Conservation (phyloP, 306 rosid genomes). For the Cucumis melo region DNA sequence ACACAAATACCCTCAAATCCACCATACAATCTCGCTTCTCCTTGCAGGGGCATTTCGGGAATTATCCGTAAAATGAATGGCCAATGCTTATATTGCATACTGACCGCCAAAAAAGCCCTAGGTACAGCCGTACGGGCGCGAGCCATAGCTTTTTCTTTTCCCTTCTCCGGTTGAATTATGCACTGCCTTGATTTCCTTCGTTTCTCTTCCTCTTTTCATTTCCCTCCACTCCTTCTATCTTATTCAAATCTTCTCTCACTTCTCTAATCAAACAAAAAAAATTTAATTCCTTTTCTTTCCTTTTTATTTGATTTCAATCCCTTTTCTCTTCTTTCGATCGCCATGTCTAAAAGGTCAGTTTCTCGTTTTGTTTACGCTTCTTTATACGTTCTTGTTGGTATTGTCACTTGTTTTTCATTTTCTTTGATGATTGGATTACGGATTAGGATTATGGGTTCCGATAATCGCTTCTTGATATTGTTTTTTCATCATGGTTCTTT, state of each 20-base stretch:
- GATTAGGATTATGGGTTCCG: background rate
- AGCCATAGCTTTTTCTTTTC: background rate
- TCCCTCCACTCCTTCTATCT: background rate
- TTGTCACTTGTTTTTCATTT: background rate
- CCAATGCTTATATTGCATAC: background rate
- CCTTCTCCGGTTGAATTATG: background rate
- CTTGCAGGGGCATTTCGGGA: background rate
- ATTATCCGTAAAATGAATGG: background rate
- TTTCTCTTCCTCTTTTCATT: background rate
- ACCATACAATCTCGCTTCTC: background rate
- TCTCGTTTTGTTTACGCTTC: background rate
- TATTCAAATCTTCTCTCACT: background rate
- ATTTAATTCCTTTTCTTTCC: background rate
- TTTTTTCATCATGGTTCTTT: background rate
- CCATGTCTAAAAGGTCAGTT: conserved; percentile 57
- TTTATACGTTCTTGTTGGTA: background rate
- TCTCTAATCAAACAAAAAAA: background rate
- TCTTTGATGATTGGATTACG: background rate
- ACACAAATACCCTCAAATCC: background rate
- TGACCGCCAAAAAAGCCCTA: conserved; percentile 11
- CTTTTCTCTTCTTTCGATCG: conserved; percentile 1
- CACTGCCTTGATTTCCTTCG: background rate
- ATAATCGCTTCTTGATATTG: background rate
- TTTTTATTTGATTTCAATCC: background rate
- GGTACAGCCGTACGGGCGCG: background rate